Conservation (phyloP, 129 eudicot species). For the Silybum marianum region DNA sequence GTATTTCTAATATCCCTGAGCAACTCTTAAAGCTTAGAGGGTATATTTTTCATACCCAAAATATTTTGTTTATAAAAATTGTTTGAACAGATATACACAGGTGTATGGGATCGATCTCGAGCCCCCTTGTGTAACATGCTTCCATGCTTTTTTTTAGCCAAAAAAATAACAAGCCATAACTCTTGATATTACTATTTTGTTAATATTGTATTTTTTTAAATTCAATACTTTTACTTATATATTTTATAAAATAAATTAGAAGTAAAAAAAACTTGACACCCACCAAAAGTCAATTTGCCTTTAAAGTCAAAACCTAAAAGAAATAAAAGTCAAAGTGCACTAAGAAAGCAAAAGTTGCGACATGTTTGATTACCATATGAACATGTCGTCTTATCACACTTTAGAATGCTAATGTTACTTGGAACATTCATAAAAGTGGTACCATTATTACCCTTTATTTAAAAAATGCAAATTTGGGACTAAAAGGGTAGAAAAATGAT, state of each 20-base stretch:
- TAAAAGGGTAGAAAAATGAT: no score
- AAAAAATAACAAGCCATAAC: neutral
- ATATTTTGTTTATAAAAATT: no score
- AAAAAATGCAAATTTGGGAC: neutral
- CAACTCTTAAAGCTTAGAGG: neutral
- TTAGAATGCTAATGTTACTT: constrained; percentile 11
- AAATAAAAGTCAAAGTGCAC: constrained; percentile 32
- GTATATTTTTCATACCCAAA: neutral
- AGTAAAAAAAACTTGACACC: constrained; percentile 25
- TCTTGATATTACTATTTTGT: neutral
- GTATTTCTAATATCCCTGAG: neutral
- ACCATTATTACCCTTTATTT: neutral
- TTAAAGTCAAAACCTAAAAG: constrained; percentile 12
- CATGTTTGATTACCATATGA: constrained; percentile 36
- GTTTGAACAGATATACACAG: neutral
- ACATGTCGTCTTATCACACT: constrained; percentile 26
- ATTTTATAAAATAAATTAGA: neutral
- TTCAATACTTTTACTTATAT: no score
- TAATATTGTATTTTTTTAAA: no score
- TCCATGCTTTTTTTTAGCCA: neutral
- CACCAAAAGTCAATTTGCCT: constrained; percentile 23
- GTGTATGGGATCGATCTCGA: no score
- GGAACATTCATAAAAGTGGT: neutral
- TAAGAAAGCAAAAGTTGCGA: constrained; percentile 30
- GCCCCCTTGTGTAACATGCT: neutral